Base-by-base conservation (phyloP, 1,284 basidiomycete species). In the Boletus albobrunnescens region DNA sequence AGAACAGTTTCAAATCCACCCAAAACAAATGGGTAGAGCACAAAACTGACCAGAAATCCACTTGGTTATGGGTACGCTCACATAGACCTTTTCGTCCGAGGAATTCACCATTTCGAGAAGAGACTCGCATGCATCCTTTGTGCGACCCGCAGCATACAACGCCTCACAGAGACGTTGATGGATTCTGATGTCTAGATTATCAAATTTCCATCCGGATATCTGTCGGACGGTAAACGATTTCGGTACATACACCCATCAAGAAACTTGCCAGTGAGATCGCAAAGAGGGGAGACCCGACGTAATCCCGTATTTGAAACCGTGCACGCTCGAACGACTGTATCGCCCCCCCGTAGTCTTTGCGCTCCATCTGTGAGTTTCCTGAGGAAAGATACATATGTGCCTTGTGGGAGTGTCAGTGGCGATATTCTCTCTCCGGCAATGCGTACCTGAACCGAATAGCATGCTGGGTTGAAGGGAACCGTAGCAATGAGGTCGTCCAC, bases 151-250 rank as follows among this genome's bases (percentile, higher is more conserved):
- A n/a, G 12, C 10, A 26, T 10, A 17, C 6, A 45, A 7, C 7
- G 43, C 36, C 24, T 44, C 28, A 23, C 43, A 44, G 3, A 31
- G 35, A 8, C 8, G 36, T 14, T 44, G 20, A 24, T 3, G 28
- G 17, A 44, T 38, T 0, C 11, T 32, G 12, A 39, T 14, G 7
- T 3, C 8, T 2, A 44, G 35, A 0, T 19, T 16, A n/a, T 38
- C 28, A 24, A 44, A 39, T n/a, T 31, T 44, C 43, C 43, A 44
- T 8, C 43, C 36, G 1, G 43, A 44, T 31, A 44, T 37, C 43
- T 44, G 16, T 16, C 6, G 9, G 9, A 7, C 8, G 9, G n/a
- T 31, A 7, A 24, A 4, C 2, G 3, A 3, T 12, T 31, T 31
- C 9, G 16, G n/a, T 11, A n/a, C 3, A 5, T 19, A 9, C n/a